Conservation (phyloP, 192 early-diverging fungal species). For the Umbelopsis vinacea region DNA sequence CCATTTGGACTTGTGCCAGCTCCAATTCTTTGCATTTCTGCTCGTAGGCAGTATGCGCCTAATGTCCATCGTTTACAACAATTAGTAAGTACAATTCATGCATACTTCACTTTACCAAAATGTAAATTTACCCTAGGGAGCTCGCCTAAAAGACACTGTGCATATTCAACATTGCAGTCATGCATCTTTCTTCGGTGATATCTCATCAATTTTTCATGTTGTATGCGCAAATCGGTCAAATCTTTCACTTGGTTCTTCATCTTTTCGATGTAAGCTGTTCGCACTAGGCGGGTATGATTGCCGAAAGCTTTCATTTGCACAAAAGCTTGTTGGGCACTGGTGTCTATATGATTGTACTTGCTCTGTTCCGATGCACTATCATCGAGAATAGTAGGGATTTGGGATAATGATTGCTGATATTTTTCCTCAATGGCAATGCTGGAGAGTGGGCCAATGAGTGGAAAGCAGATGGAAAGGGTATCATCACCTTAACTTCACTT, state of each 20-base stretch:
- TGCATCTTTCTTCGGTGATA: slow-evolving; percentile 22
- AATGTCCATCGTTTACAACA: not conserved
- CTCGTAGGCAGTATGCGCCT: slow-evolving; percentile 25
- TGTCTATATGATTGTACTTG: slow-evolving; percentile 8
- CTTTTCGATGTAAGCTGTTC: slow-evolving; percentile 24
- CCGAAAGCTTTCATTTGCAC: not conserved
- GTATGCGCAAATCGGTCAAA: slow-evolving; percentile 22
- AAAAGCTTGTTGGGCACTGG: slow-evolving; percentile 9
- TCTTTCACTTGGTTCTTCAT: slow-evolving; percentile 22
- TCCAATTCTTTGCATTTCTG: slow-evolving; percentile 35
- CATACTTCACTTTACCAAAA: not conserved
- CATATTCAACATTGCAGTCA: slow-evolving; percentile 26
- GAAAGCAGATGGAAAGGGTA: no score
- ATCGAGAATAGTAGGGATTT: not conserved
- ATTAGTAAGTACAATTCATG: not conserved
- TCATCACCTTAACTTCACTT: not conserved
- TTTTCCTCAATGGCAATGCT: slow-evolving; percentile 17
- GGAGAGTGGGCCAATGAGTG: not conserved
- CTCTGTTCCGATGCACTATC: not conserved
- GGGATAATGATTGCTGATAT: slow-evolving; percentile 4
- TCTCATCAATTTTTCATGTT: slow-evolving; percentile 22
- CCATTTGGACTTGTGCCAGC: not conserved
- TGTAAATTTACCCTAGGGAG: slow-evolving; percentile 20
- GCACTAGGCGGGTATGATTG: not conserved
- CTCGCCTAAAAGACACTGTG: slow-evolving; percentile 1